phyloP scores from a whole-genome alignment of 2,329 filamentous ascomycete genomes.

The Allantophomopsis cytisporea region DNA sequence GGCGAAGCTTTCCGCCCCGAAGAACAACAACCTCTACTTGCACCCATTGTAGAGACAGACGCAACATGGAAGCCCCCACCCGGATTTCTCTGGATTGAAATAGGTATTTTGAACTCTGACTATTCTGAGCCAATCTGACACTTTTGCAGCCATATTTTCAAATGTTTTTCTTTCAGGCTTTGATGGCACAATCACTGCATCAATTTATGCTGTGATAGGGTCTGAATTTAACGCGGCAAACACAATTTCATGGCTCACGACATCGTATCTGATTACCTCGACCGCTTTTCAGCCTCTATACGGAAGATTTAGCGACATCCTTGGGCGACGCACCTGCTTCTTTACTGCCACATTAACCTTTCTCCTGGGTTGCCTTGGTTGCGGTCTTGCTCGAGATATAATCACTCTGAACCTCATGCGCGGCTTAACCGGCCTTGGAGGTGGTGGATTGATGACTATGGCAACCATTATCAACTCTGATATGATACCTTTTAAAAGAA shows the following conservation, averaged over 20 bases:
- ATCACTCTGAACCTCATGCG: slow-evolving; percentile 48
- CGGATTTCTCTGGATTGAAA: slow-evolving; percentile 40
- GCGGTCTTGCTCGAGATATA: slow-evolving; percentile 44
- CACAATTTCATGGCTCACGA: slow-evolving; percentile 62
- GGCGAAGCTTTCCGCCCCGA: too few species aligned
- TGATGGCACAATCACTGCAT: slow-evolving; percentile 61
- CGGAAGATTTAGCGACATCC: slow-evolving; percentile 56
- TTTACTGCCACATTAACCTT: slow-evolving; percentile 51
- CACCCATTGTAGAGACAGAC: too few species aligned
- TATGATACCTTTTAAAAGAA: slow-evolving; percentile 40
- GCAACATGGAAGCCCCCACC: slow-evolving; percentile 33
- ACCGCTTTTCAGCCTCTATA: slow-evolving; percentile 63
- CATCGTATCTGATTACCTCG: slow-evolving; percentile 56
- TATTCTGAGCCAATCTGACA: background rate
- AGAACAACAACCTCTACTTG: too few species aligned
- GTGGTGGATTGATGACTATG: slow-evolving; percentile 58
- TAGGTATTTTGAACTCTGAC: slow-evolving; percentile 22
- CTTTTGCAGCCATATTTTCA: slow-evolving; percentile 37
- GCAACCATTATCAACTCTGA: slow-evolving; percentile 49
- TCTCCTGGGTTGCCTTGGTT: slow-evolving; percentile 48
- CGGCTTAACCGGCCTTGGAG: slow-evolving; percentile 55
- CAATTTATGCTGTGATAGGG: slow-evolving; percentile 60
- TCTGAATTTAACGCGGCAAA: slow-evolving; percentile 63
- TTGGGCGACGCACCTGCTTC: slow-evolving; percentile 49
- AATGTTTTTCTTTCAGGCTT: slow-evolving; percentile 56